Evolutionary conservation across 2,329 filamentous ascomycete species (phyloP), one percentile per base, ranked within the genome.

Genomic region (Pseudomassariella vexata): DNA sequence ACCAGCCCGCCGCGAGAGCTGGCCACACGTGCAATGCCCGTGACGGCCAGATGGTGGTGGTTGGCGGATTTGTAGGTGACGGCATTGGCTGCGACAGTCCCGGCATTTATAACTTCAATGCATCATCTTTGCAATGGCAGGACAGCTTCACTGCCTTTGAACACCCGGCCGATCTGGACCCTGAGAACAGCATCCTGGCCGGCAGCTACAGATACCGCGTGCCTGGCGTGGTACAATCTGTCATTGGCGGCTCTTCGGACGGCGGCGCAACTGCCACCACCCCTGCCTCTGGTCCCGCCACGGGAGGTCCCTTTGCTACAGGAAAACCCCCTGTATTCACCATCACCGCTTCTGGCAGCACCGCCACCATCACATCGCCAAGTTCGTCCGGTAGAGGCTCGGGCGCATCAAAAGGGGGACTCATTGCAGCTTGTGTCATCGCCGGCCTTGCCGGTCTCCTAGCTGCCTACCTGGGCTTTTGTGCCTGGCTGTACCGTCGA

Each of bases 81-180:
- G 61, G 76, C 9, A 62, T 76, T 7, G 66, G 62, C 4, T 86
- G 82, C 52, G 82, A 87, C 44, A 71, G 60, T 11, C 78, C 79
- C 0, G 80, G 81, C 2, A 68, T 87, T 38, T 86, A 85, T 49
- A 74, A 84, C 27, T 87, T 86, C 57, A 80, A 88, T 53, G 70
- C 80, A 19, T 78, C 75, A 9, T 70, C 65, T 7, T 63, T 86
- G 2, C 50, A 69, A 40, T 86, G 82, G 82, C 65, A 65, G 15
- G 68, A 68, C 33, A 65, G 66, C 14, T 88, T 85, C 59, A 73
- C 62, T 5, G 70, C 80, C 0, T 62, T 76, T 1, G 65, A 64
- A 19, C 65, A 68, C 36, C 58, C 65, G 1, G 51, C 65, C 15
- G 65, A 72, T 34, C 46, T 59, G 5, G 53, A 69, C 35, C 32